These are phyloP conservation scores for Rutstroemia sp. DNA, from an alignment of 2,329 filamentous ascomycete genomes.

Conservation along the genomic window DNA sequence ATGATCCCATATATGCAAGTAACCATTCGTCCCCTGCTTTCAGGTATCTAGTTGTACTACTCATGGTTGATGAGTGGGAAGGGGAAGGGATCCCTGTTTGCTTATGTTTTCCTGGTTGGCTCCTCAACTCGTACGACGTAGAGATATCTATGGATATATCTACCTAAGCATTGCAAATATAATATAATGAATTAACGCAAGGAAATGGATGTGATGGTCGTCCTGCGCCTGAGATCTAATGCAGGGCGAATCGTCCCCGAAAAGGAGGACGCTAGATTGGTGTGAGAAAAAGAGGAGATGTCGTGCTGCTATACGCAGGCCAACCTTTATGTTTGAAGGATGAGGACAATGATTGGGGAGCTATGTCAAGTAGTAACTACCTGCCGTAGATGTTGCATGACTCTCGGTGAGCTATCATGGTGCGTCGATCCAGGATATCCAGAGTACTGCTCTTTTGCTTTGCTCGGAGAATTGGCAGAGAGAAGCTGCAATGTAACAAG, in stretches of 20 bases:
- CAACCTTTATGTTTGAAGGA: not conserved
- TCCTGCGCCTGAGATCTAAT: not conserved
- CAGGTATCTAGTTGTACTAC: not conserved
- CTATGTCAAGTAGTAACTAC: too few species aligned
- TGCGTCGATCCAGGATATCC: slow-evolving; percentile 3
- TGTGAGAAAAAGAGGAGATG: slow-evolving; percentile 1
- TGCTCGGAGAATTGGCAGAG: slow-evolving; percentile 5
- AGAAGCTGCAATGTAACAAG: not conserved
- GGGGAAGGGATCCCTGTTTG: not conserved
- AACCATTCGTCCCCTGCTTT: slow-evolving; percentile 5
- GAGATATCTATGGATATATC: too few species aligned
- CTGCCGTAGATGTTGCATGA: not conserved
- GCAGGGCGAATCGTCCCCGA: not conserved
- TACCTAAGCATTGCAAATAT: too few species aligned
- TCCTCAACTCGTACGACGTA: too few species aligned
- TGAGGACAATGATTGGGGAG: not conserved
- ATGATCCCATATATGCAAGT: slow-evolving; percentile 8
- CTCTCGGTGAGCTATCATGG: slow-evolving; percentile 7
- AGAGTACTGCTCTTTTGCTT: not conserved
- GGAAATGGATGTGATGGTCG: not conserved
- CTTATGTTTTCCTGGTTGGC: not conserved
- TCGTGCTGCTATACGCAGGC: slow-evolving; percentile 5
- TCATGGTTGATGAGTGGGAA: not conserved
- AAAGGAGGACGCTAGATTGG: not conserved
- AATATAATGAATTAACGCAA: not conserved